phyloP scores from a whole-genome alignment of 1,284 basidiomycete species.

The Marasmius fiardii region DNA sequence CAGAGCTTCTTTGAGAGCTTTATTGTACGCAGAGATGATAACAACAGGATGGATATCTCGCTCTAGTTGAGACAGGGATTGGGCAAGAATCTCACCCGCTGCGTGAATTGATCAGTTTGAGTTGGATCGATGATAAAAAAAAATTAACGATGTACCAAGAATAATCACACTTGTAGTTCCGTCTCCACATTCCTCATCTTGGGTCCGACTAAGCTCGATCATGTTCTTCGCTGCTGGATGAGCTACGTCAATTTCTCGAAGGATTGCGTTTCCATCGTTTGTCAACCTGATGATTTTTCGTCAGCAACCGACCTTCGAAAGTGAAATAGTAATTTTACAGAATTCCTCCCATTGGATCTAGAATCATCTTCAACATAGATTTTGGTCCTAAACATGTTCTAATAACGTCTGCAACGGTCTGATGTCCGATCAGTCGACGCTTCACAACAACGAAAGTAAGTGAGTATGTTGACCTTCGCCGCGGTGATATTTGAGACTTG shows the following conservation, averaged over 20 bases:
- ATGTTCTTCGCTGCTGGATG: conserved; percentile 99
- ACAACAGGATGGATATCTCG: conserved; percentile 98
- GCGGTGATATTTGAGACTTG: conserved; percentile 98
- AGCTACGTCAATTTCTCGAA: conserved; percentile 97
- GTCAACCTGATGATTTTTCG: conserved; percentile 63
- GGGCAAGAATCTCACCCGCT: conserved; percentile 99
- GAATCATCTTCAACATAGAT: conserved; percentile 99
- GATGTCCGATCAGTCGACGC: conserved; percentile 12
- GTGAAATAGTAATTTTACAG: conserved; percentile 55
- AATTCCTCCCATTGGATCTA: conserved; percentile 97
- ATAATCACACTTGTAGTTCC: conserved; percentile 98
- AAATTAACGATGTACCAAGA: conserved; percentile 58
- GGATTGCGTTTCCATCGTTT: conserved; percentile 97
- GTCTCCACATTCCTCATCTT: conserved; percentile 98
- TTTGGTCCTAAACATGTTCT: conserved; percentile 96
- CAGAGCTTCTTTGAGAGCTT: conserved; percentile 89
- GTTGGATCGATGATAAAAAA: neutral
- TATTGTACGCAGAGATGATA: conserved; percentile 98
- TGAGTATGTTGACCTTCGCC: conserved; percentile 69
- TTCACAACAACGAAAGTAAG: neutral
- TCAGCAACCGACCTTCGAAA: neutral
- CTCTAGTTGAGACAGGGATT: conserved; percentile 89
- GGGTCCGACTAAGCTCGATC: conserved; percentile 97
- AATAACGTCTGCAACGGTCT: conserved; percentile 99
- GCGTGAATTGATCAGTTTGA: conserved; percentile 4